Base-by-base conservation (phyloP, 345 rosid species). In the Camelina hispida region DNA sequence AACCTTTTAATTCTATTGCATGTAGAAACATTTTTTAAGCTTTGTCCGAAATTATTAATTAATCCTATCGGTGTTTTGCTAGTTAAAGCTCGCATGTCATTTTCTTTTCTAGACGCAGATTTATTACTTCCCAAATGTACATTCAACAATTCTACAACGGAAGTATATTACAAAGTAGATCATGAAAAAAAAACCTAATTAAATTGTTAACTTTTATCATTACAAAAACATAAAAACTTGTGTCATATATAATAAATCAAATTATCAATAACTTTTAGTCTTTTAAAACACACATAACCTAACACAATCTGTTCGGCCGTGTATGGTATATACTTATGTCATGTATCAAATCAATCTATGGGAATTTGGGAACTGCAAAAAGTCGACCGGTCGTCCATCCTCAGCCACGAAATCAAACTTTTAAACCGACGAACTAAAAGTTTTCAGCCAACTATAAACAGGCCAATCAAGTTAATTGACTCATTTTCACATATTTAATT, bases 381-480 rank as follows among this genome's bases (percentile, higher is more conserved):
- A 75, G 55, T 68, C 79, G 79, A 75, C 73, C 34, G 4, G 48
- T 60, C 32, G 30, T 43, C 56, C 30, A 68, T 68, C 55, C 68
- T 51, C 47, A 68, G 52, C 79, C 69, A 18, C 47, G 62, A 60
- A 75, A 60, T 55, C 53, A 42, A 59, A 35, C 59, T 68, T 75
- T 46, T 50, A 40, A 28, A 37, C 37, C 34, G 72, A 47, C 66
- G 43, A 74, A 11, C 13, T n/a, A 42, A 53, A 65, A 55, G 20
- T 38, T 74, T 75, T 50, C 44, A 17, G 61, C 68, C 62, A 20
- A 48, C 23, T 48, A 48, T 34, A 76, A 72, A 53, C 63, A 61
- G 9, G 64, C 42, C 62, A 25, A 22, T 68, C 16, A 61, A 5
- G 57, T 61, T 60, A 16, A 22, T 76, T 68, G 69, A 75, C 79